phyloP scores from a whole-genome alignment of 2,329 filamentous ascomycete genomes.

The Chrysoporthe austroafricana region DNA sequence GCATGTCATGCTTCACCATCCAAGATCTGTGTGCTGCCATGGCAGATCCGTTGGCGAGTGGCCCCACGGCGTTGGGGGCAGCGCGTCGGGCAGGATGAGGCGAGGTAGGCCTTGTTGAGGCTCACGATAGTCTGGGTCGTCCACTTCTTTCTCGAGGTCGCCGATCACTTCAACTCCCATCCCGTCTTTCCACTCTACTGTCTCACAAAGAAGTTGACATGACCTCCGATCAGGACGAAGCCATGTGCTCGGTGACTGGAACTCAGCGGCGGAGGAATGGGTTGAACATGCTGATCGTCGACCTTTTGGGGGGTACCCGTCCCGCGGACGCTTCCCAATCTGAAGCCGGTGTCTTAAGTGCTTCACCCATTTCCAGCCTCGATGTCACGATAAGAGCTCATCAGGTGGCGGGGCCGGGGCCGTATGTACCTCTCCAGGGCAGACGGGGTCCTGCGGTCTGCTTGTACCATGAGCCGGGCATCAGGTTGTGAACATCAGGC shows the following conservation, averaged over 20 bases:
- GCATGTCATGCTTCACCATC: slow-evolving; percentile 26
- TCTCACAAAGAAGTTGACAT: slow-evolving; percentile 14
- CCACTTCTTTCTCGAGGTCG: slow-evolving; percentile 16
- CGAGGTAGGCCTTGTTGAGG: slow-evolving; percentile 7
- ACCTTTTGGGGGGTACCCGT: slow-evolving; percentile 16
- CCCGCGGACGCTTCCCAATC: slow-evolving; percentile 19
- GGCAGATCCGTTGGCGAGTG: slow-evolving; percentile 1
- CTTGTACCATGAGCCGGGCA: slow-evolving; percentile 9
- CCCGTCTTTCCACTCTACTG: slow-evolving; percentile 5
- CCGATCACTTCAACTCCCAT: slow-evolving; percentile 20
- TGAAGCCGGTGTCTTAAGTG: slow-evolving; percentile 7
- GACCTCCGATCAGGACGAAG: slow-evolving; percentile 19
- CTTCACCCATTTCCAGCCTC: not conserved
- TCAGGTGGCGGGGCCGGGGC: slow-evolving; percentile 7
- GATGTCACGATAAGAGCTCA: slow-evolving; percentile 13
- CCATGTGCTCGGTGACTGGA: slow-evolving; percentile 25
- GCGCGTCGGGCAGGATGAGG: not conserved
- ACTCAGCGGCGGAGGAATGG: slow-evolving; percentile 22
- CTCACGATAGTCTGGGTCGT: slow-evolving; percentile 7
- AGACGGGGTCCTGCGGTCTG: not conserved
- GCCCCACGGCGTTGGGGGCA: not conserved
- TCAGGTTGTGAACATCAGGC: not conserved
- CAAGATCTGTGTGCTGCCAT: slow-evolving; percentile 23
- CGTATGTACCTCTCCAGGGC: slow-evolving; percentile 8
- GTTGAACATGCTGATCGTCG: slow-evolving; percentile 27